A percentile compares a stretch with the other conserved stretches of the same genome.
phyloP scores from a whole-genome alignment of 164 flowering plant genomes.

The Chloranthus sessilifolius region DNA sequence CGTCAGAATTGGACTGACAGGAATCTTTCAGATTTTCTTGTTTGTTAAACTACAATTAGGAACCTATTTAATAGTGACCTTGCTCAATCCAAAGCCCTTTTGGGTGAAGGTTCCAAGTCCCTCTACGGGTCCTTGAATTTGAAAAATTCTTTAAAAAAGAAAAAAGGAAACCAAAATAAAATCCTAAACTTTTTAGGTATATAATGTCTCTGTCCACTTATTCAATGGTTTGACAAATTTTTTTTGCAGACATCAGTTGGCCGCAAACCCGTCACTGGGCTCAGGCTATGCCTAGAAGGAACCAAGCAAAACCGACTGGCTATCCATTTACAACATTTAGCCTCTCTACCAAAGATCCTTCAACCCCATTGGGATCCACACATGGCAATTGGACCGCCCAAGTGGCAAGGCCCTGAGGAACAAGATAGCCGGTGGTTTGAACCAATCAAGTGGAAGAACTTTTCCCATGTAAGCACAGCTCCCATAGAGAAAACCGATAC shows the following conservation, averaged over 20 bases:
- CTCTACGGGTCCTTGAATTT: no score
- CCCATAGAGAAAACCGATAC: constrained; percentile 86
- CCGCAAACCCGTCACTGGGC: constrained; percentile 94
- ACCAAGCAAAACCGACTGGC: constrained; percentile 75
- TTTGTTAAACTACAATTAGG: no score
- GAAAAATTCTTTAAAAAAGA: no score
- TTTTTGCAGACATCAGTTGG: constrained; percentile 95
- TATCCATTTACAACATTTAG: constrained; percentile 81
- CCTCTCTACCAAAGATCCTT: constrained; percentile 88
- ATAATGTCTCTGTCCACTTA: no score
- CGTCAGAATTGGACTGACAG: no score
- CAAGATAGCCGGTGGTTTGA: constrained; percentile 99
- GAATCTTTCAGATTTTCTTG: no score
- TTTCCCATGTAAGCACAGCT: constrained; percentile 97
- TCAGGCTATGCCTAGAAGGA: constrained; percentile 85
- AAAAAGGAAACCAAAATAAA: no score
- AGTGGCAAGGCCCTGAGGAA: constrained; percentile 97
- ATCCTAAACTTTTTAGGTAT: no score
- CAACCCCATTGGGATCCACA: constrained; percentile 94
- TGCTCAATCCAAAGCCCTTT: no score
- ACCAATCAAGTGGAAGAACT: constrained; percentile 97
- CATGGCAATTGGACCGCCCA: constrained; percentile 91
- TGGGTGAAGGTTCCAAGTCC: no score
- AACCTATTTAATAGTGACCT: no score
- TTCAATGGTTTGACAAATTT: no score